phyloP scores from a whole-genome alignment of 2,329 filamentous ascomycete genomes.

The Claviceps sp. region DNA sequence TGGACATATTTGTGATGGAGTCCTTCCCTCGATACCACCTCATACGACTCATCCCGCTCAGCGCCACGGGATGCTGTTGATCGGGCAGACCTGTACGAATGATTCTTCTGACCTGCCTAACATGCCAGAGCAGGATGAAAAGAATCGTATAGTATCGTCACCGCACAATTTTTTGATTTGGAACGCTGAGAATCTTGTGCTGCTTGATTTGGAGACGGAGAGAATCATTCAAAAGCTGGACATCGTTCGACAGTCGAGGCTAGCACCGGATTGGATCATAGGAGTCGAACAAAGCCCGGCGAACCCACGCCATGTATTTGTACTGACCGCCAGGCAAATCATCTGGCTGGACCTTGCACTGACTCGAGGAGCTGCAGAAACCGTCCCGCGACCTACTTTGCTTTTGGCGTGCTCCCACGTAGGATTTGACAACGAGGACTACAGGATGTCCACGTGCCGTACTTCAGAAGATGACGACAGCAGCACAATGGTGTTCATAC shows the following conservation, averaged over 20 bases:
- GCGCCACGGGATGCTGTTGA: slow-evolving; percentile 30
- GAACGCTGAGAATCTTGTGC: slow-evolving; percentile 21
- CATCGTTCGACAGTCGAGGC: slow-evolving; percentile 12
- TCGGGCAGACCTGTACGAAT: slow-evolving; percentile 18
- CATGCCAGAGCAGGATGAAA: slow-evolving; percentile 4
- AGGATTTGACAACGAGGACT: slow-evolving; percentile 11
- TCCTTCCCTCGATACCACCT: slow-evolving; percentile 20
- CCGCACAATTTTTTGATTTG: slow-evolving; percentile 21
- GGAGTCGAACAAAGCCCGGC: slow-evolving; percentile 37
- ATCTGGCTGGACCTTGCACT: slow-evolving; percentile 31
- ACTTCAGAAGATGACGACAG: slow-evolving; percentile 11
- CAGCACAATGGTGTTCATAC: slow-evolving; percentile 19
- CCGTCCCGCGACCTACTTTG: slow-evolving; percentile 10
- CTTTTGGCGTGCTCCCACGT: slow-evolving; percentile 18
- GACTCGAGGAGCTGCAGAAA: slow-evolving; percentile 1
- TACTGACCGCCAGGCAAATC: slow-evolving; percentile 42
- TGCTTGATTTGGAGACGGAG: slow-evolving; percentile 23
- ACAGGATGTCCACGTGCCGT: slow-evolving; percentile 18
- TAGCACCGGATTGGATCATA: slow-evolving; percentile 32
- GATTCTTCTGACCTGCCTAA: slow-evolving; percentile 10
- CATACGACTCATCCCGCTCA: slow-evolving; percentile 16
- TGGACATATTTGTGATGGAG: slow-evolving; percentile 31
- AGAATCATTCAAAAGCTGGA: slow-evolving; percentile 15
- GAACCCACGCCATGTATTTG: slow-evolving; percentile 36
- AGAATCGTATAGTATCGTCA: neutral